Percentiles rank a stretch among this genome's conserved stretches.
These are phyloP conservation scores for Penicillium janthinellum DNA, from an alignment of 2,329 filamentous ascomycete species.

Conservation along the genomic window DNA sequence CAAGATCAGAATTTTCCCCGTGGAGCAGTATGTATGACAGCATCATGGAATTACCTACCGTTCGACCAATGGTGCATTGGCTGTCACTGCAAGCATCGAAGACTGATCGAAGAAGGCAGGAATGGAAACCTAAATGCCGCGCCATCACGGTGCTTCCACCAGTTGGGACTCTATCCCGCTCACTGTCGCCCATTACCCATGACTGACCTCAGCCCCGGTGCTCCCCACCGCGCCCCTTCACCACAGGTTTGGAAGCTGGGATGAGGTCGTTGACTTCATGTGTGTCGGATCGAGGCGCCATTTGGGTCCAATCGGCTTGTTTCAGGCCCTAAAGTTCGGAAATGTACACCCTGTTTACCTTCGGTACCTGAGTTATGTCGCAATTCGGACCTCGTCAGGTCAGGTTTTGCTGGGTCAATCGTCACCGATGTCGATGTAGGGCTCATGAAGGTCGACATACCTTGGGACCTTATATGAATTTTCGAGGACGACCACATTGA, in stretches of 20 bases:
- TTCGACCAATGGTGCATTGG: not conserved
- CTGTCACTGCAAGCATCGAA: not conserved
- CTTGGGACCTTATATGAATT: not conserved
- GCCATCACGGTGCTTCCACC: not conserved
- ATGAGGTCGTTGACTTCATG: constrained; percentile 10
- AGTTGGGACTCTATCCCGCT: constrained; percentile 10
- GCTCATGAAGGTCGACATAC: not conserved
- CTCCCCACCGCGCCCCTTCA: not conserved
- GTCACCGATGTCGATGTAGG: constrained; percentile 3
- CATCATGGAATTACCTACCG: not conserved
- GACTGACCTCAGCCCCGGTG: constrained; percentile 10
- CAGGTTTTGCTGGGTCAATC: not conserved
- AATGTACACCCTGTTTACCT: not conserved
- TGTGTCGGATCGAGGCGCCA: not conserved
- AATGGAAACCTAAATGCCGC: not conserved
- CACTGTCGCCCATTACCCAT: constrained; percentile 1
- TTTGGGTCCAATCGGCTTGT: not conserved
- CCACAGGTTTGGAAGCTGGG: not conserved
- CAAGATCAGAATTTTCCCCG: not conserved
- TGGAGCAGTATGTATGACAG: constrained; percentile 6
- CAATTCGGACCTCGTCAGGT: not conserved
- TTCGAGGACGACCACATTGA: not conserved
- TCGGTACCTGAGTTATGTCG: not conserved
- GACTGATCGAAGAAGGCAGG: not conserved
- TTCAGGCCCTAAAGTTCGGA: not conserved